Conservation (phyloP, 202 grass and related monocot genomes). For the Cymbopogon flexuosus region DNA sequence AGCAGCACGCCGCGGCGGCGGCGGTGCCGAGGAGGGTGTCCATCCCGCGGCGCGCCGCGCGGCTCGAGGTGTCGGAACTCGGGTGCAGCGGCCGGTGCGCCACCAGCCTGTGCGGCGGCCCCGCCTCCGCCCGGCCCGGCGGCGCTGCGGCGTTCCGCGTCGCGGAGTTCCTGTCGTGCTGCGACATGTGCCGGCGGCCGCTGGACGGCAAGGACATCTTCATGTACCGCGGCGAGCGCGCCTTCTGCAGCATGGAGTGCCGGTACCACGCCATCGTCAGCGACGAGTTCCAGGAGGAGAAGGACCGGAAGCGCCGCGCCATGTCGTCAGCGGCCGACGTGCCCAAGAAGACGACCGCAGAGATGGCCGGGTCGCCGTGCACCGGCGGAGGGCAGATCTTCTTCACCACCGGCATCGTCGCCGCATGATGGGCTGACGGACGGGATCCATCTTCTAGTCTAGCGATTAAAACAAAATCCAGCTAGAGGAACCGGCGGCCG, state of each 20-base stretch:
- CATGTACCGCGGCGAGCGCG: constrained; percentile 92
- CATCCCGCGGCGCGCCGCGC: constrained; percentile 30
- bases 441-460: too few species aligned
- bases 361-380: constrained; percentile 50
- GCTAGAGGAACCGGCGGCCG: background rate
- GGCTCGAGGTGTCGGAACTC: constrained; percentile 61
- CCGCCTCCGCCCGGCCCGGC: too few species aligned
- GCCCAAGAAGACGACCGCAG: constrained; percentile 7
- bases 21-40: constrained; percentile 8
- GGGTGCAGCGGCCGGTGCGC: constrained; percentile 53
- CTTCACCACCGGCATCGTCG: constrained; percentile 72
- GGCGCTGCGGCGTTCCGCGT: constrained; percentile 40
- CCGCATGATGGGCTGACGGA: constrained; percentile 20
- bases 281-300: constrained; percentile 72
- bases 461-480: background rate
- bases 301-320: constrained; percentile 39
- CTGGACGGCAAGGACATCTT: constrained; percentile 85
- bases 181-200: constrained; percentile 59
- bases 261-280: constrained; percentile 63
- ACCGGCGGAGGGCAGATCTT: constrained; percentile 62
- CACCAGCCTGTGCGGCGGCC: constrained; percentile 41
- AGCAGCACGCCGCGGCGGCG: background rate
- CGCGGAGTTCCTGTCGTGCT: constrained; percentile 62
- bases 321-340: background rate
- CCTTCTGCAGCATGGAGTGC: constrained; percentile 93